These are phyloP conservation scores for Emmonsiellopsis sp. DNA, from an alignment of 2,329 filamentous ascomycete genomes.

Conservation along the genomic window DNA sequence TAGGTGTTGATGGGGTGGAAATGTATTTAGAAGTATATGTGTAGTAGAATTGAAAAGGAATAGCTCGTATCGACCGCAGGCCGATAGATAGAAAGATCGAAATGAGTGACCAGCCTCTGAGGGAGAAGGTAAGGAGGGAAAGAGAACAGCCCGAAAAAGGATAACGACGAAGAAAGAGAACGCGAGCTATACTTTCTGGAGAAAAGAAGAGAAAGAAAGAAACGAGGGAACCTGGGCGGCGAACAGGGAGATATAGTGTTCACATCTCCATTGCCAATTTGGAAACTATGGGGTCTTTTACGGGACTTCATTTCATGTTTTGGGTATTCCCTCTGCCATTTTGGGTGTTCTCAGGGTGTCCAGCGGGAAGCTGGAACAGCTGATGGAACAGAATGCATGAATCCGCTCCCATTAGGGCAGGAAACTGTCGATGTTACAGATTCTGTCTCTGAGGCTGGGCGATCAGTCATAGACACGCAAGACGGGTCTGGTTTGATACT, in stretches of 20 bases:
- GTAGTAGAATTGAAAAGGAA: not conserved
- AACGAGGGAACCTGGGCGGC: not conserved
- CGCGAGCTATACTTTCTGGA: not conserved
- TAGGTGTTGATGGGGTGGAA: not conserved
- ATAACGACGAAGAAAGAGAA: not conserved
- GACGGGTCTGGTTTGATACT: not conserved
- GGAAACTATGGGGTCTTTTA: not conserved
- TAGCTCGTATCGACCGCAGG: not conserved
- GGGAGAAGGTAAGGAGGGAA: not conserved
- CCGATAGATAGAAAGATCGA: not conserved
- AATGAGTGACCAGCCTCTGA: slow-evolving; percentile 6
- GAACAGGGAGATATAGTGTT: not conserved
- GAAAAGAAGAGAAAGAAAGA: not conserved
- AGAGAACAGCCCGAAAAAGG: not conserved
- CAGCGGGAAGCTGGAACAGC: not conserved
- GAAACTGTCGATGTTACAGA: not conserved
- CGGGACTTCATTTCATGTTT: not conserved
- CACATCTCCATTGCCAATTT: not conserved
- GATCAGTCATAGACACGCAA: not conserved
- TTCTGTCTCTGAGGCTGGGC: not conserved
- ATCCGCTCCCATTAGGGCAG: not conserved
- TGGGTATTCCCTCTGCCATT: not conserved
- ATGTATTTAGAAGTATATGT: not conserved
- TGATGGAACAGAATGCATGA: not conserved
- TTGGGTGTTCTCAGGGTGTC: not conserved